Conservation (phyloP, 371 early-diverging fungal genomes). For the Rhizopus delemar region DNA sequence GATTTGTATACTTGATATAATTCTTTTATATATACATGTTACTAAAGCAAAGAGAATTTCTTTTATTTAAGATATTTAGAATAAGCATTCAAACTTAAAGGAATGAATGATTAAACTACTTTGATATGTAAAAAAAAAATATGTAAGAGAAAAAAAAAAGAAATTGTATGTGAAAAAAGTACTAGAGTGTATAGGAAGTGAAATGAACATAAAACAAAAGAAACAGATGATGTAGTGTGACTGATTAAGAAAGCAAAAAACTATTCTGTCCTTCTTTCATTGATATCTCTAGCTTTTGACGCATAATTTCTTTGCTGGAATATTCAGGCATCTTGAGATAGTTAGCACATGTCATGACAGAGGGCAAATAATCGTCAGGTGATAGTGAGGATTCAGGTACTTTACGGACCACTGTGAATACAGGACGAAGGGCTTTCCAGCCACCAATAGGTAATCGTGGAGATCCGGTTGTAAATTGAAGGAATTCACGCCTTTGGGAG, state of each 20-base stretch:
- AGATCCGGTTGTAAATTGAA: conserved; percentile 92
- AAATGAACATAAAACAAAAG: not conserved
- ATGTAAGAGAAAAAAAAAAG: not conserved
- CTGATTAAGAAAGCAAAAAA: conserved; percentile 72
- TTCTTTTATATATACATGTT: too few species aligned
- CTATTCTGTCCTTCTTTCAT: conserved; percentile 86
- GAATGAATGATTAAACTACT: not conserved
- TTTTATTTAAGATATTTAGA: too few species aligned
- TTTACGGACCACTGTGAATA: conserved; percentile 88
- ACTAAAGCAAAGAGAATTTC: too few species aligned
- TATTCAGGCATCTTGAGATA: conserved; percentile 94
- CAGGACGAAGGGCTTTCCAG: conserved; percentile 81
- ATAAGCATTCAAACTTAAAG: too few species aligned
- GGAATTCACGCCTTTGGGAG: conserved; percentile 74
- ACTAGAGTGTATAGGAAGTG: not conserved
- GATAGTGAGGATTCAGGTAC: conserved; percentile 61
- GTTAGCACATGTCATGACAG: conserved; percentile 96
- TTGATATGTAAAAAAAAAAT: not conserved
- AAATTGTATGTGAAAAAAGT: not conserved
- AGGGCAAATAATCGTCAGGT: conserved; percentile 85
- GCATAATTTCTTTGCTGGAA: conserved; percentile 68
- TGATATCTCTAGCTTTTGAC: conserved; percentile 66
- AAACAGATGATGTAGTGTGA: not conserved
- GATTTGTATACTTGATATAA: too few species aligned
- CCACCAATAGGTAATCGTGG: conserved; percentile 88